Conservation (phyloP, 2,329 filamentous ascomycete species). For the Trichoderma atrobrunneum region DNA sequence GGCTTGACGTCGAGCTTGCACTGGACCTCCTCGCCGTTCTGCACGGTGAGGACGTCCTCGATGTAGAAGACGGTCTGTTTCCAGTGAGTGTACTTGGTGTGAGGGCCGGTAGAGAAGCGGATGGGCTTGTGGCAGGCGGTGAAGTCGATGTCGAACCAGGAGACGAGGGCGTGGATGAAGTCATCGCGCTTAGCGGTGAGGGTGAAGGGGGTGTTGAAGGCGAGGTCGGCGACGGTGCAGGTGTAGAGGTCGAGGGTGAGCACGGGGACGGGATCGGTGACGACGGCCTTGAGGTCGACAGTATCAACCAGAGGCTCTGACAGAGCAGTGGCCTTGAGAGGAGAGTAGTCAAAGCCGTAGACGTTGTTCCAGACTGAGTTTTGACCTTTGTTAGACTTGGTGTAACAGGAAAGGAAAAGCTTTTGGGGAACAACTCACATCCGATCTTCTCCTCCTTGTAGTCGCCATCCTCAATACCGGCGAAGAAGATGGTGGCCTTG, state of each 20-base stretch:
- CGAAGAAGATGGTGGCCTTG: conserved; percentile 96
- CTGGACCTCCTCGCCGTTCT: conserved; percentile 76
- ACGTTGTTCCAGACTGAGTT: conserved; percentile 96
- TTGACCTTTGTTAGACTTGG: background rate
- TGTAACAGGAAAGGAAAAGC: accelerated
- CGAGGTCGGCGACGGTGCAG: conserved; percentile 76
- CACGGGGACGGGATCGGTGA: conserved; percentile 83
- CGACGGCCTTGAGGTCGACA: conserved; percentile 94
- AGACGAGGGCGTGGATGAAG: conserved; percentile 93
- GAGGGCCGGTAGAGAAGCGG: conserved; percentile 92
- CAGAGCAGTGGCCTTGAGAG: conserved; percentile 88
- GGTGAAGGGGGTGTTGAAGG: conserved; percentile 76
- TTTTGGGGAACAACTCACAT: conserved; percentile 59
- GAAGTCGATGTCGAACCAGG: conserved; percentile 99
- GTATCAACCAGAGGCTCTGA: conserved; percentile 97
- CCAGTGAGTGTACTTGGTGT: conserved; percentile 99
- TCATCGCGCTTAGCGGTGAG: conserved; percentile 80
- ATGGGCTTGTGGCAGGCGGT: conserved; percentile 97
- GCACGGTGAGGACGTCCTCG: conserved; percentile 85
- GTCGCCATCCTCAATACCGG: conserved; percentile 96
- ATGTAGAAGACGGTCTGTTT: conserved; percentile 99
- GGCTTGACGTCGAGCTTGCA: conserved; percentile 78
- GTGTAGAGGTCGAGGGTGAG: conserved; percentile 92
- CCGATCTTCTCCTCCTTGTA: conserved; percentile 99
- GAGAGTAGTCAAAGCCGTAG: conserved; percentile 95